These are phyloP conservation scores for Candida albicans DNA, from an alignment of 1,139 yeast species.

Conservation along the genomic window DNA sequence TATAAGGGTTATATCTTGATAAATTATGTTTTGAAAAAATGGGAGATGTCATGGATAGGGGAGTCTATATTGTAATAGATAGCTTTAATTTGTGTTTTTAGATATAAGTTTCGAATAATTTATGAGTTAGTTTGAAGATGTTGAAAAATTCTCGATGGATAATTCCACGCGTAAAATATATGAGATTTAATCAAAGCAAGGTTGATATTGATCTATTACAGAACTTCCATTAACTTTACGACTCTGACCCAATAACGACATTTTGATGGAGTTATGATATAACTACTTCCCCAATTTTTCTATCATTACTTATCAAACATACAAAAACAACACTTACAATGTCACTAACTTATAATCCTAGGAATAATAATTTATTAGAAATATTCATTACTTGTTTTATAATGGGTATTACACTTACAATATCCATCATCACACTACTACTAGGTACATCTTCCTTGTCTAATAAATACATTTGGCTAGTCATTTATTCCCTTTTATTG, in stretches of 20 bases:
- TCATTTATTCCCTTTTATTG: conserved; percentile 22
- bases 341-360: conserved; percentile 13
- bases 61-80: no score
- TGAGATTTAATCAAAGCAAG: no score
- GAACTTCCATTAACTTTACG: no score
- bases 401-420: conserved; percentile 21
- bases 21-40: conserved; percentile 1
- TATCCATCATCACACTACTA: conserved; percentile 2
- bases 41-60: background rate
- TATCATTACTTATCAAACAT: no score
- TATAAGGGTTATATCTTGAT: conserved; percentile 25
- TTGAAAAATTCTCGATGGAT: no score
- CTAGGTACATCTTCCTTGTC: background rate
- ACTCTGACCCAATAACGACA: background rate
- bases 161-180: no score
- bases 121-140: no score
- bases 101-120: no score
- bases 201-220: no score
- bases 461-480: conserved; percentile 10
- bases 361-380: conserved; percentile 23
- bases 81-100: no score
- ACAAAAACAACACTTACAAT: no score
- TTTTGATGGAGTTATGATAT: background rate
- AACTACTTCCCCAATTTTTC: no score
- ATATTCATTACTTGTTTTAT: conserved; percentile 21